Percentiles rank a stretch among this genome's conserved stretches.
Evolutionary conservation across 208 protist species (phyloP).

Genomic region (Trypanosoma boissoni): DNA sequence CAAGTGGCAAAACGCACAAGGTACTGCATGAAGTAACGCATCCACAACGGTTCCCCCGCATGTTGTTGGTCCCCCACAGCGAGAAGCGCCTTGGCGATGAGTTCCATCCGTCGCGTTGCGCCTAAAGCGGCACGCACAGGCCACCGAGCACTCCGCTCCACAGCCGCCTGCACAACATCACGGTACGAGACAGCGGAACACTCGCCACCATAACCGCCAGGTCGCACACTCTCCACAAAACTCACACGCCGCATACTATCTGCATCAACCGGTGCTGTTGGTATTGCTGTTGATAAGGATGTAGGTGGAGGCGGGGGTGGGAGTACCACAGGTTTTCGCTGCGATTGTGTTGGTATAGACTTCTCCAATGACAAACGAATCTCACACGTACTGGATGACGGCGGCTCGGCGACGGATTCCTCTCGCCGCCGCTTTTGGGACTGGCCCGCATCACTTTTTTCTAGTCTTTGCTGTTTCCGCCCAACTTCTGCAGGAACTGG

Average conservation of each 20-base stretch:
- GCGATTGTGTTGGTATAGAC: too few species aligned
- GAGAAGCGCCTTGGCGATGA: not conserved
- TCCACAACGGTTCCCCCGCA: slow-evolving; percentile 12
- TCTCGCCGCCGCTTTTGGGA: slow-evolving; percentile 7
- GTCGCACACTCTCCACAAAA: not conserved
- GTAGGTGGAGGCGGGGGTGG: not conserved
- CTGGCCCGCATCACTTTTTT: too few species aligned
- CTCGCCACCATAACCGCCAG: too few species aligned
- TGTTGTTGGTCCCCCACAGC: not conserved
- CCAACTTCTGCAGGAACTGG: not conserved
- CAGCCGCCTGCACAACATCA: too few species aligned
- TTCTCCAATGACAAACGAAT: not conserved
- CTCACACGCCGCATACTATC: not conserved
- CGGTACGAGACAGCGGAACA: too few species aligned
- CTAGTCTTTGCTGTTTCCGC: not conserved
- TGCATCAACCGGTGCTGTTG: too few species aligned
- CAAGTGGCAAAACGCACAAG: slow-evolving; percentile 12
- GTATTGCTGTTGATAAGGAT: too few species aligned
- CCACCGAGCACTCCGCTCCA: too few species aligned
- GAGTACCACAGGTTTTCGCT: too few species aligned
- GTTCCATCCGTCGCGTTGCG: not conserved
- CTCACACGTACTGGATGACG: not conserved
- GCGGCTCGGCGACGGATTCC: not conserved
- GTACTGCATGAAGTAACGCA: slow-evolving; percentile 16
- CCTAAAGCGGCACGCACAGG: too few species aligned